phyloP scores from a whole-genome alignment of 148 eudicot genomes.

The Camellia granthamiana region DNA sequence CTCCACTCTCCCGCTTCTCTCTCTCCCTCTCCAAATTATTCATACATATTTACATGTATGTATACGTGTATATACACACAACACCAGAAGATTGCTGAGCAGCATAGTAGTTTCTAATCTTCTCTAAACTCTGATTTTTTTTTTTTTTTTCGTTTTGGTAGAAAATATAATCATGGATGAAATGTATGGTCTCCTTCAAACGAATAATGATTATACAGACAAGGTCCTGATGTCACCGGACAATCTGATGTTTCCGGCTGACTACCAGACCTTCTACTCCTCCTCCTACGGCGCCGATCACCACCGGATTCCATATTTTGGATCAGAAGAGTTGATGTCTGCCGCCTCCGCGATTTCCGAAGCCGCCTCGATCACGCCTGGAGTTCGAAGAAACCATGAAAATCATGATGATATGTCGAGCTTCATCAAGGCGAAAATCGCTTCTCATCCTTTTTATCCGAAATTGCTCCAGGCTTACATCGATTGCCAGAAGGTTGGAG shows the following conservation, averaged over 20 bases:
- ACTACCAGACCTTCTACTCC: slow-evolving; percentile 36
- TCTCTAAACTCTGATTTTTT: neutral
- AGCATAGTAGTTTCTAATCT: neutral
- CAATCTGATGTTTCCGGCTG: slow-evolving; percentile 40
- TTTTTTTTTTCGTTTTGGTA: neutral
- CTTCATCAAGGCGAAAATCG: slow-evolving; percentile 67
- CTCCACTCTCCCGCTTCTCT: neutral
- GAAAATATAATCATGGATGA: slow-evolving; percentile 47
- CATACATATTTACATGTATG: neutral
- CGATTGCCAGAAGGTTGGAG: slow-evolving; percentile 80
- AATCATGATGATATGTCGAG: slow-evolving; percentile 15
- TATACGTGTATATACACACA: neutral
- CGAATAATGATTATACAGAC: slow-evolving; percentile 29
- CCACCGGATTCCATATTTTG: slow-evolving; percentile 39
- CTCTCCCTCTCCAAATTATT: neutral
- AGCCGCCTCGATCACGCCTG: slow-evolving; percentile 31
- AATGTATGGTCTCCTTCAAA: slow-evolving; percentile 48
- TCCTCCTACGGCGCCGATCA: slow-evolving; percentile 15
- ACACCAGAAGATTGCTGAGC: neutral
- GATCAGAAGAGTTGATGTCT: slow-evolving; percentile 59
- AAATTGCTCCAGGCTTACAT: slow-evolving; percentile 73
- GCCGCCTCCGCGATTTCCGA: slow-evolving; percentile 49
- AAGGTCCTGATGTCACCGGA: slow-evolving; percentile 36
- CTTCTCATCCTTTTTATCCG: slow-evolving; percentile 79
- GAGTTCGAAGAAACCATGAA: slow-evolving; percentile 11